A percentile compares a stretch with the other conserved stretches of the same genome.
Evolutionary conservation across 225 moss, liverwort and hornwort genomes (phyloP).

Genomic region (Polytrichum commune): DNA sequence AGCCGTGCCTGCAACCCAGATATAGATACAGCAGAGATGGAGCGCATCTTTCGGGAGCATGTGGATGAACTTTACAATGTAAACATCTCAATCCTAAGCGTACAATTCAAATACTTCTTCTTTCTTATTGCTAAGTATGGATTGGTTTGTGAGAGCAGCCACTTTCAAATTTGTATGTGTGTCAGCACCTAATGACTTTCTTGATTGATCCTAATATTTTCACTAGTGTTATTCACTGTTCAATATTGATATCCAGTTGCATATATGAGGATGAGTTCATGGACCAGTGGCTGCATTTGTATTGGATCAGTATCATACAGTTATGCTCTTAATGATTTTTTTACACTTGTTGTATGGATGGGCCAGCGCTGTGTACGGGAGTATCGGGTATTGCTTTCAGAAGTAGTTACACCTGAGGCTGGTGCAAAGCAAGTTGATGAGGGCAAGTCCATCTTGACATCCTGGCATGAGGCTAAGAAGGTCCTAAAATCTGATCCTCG

Average conservation of each 20-base stretch:
- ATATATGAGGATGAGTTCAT: no score
- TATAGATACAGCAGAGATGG: constrained; percentile 65
- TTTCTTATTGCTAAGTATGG: no score
- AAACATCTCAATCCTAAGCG: constrained; percentile 10
- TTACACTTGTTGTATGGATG: constrained; percentile 5
- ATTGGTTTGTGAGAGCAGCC: no score
- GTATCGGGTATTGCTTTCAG: constrained; percentile 65
- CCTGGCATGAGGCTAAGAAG: constrained; percentile 82
- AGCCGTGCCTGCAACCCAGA: constrained; percentile 84
- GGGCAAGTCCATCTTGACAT: constrained; percentile 53
- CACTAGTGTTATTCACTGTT: no score
- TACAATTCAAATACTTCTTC: background rate
- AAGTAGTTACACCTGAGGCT: constrained; percentile 54
- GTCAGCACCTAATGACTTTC: no score
- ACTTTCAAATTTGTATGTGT: no score
- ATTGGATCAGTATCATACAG: no score
- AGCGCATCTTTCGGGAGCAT: constrained; percentile 73
- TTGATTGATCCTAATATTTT: no score
- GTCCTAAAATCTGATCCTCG: constrained; percentile 62
- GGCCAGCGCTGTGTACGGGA: constrained; percentile 77
- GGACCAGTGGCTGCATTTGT: no score
- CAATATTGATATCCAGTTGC: no score
- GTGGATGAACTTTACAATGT: constrained; percentile 73
- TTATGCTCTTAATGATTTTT: background rate
- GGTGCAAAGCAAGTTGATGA: constrained; percentile 52